These are phyloP conservation scores for Sclerotinia spermophila DNA, from an alignment of 2,329 filamentous ascomycete genomes.

Conservation along the genomic window DNA sequence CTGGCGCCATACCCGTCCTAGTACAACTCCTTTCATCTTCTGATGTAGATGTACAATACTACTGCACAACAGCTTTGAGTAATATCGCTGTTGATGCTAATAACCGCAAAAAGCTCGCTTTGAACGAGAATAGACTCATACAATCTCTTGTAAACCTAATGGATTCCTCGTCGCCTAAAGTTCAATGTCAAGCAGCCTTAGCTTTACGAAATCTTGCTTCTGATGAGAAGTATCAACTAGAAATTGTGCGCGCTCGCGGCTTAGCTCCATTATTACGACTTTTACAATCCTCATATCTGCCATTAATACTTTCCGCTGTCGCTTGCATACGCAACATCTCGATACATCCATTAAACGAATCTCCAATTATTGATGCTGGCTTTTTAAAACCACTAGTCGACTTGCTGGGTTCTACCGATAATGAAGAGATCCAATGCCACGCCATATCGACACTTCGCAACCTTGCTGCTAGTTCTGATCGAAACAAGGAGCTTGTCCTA, in stretches of 20 bases:
- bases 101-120: slow-evolving; percentile 86
- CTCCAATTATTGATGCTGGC: slow-evolving; percentile 95
- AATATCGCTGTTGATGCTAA: slow-evolving; percentile 95
- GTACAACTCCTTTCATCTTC: slow-evolving; percentile 89
- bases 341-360: slow-evolving; percentile 96
- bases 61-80: slow-evolving; percentile 96
- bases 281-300: slow-evolving; percentile 91
- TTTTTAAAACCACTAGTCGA: slow-evolving; percentile 94
- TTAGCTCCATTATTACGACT: slow-evolving; percentile 82
- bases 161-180: slow-evolving; percentile 95
- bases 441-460: slow-evolving; percentile 96
- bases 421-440: slow-evolving; percentile 98
- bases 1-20: slow-evolving; percentile 94
- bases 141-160: slow-evolving; percentile 93
- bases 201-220: slow-evolving; percentile 93
- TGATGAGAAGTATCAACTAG: slow-evolving; percentile 97
- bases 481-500: slow-evolving; percentile 96
- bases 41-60: slow-evolving; percentile 98
- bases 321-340: slow-evolving; percentile 99
- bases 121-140: slow-evolving; percentile 86
- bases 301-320: slow-evolving; percentile 92
- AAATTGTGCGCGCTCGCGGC: slow-evolving; percentile 88
- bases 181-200: slow-evolving; percentile 94
- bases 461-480: slow-evolving; percentile 90
- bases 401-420: slow-evolving; percentile 89